phyloP scores from a whole-genome alignment of 2,329 filamentous ascomycete species.

The Esteya vermicola region DNA sequence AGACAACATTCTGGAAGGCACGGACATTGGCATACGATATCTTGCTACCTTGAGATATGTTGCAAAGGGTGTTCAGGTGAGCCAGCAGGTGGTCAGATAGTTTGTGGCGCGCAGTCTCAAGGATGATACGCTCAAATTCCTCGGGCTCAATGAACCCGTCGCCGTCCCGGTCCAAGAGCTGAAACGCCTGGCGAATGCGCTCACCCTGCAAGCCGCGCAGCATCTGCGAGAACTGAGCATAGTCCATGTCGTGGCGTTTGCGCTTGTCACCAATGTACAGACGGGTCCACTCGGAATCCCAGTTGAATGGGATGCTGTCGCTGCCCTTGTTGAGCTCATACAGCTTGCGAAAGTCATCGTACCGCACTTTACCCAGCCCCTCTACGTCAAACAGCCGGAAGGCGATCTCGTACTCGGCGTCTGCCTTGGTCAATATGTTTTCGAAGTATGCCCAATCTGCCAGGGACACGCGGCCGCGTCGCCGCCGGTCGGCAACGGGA shows the following conservation, averaged over 20 bases:
- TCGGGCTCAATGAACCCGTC: slow-evolving; percentile 93
- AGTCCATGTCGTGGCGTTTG: slow-evolving; percentile 81
- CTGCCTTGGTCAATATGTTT: slow-evolving; percentile 82
- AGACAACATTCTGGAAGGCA: slow-evolving; percentile 95
- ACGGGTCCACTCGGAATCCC: slow-evolving; percentile 92
- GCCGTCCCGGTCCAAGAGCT: slow-evolving; percentile 75
- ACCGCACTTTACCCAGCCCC: slow-evolving; percentile 72
- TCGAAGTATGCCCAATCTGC: slow-evolving; percentile 89
- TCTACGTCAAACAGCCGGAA: slow-evolving; percentile 92
- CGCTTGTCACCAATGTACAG: slow-evolving; percentile 84
- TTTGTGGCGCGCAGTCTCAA: slow-evolving; percentile 87
- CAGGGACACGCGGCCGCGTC: slow-evolving; percentile 58
- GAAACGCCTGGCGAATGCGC: slow-evolving; percentile 89
- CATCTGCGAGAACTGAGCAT: slow-evolving; percentile 97
- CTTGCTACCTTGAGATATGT: slow-evolving; percentile 81
- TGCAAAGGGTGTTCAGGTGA: slow-evolving; percentile 85
- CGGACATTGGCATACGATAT: slow-evolving; percentile 96
- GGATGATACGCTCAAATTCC: slow-evolving; percentile 92
- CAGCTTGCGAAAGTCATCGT: slow-evolving; percentile 70
- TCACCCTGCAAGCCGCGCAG: slow-evolving; percentile 90
- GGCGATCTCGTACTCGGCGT: slow-evolving; percentile 97
- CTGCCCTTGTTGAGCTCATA: slow-evolving; percentile 84
- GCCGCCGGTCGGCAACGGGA: slow-evolving; percentile 69
- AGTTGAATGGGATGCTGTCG: slow-evolving; percentile 82
- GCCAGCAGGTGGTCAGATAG: slow-evolving; percentile 89